These are phyloP conservation scores for Sindora glabra DNA, from an alignment of 306 rosid species.

Conservation along the genomic window DNA sequence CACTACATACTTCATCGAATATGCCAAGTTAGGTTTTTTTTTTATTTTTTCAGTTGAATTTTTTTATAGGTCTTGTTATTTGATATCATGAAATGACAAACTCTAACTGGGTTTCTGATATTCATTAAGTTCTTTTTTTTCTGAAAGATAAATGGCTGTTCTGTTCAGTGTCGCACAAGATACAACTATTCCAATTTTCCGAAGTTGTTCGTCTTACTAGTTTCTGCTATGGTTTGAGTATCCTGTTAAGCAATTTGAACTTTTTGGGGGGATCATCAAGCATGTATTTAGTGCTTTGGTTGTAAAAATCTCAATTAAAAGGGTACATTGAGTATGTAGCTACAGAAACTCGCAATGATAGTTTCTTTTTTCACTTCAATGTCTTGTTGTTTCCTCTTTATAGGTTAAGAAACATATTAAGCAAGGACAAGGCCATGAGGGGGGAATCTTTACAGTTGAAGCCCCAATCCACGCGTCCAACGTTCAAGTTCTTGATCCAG, in stretches of 20 bases:
- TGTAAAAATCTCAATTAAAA: not conserved
- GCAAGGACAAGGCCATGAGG: constrained; percentile 97
- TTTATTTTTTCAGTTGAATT: not conserved
- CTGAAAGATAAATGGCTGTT: not conserved
- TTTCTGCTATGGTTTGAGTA: too few relatives aligned
- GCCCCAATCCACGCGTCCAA: constrained; percentile 90
- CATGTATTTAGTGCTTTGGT: not conserved
- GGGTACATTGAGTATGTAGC: not conserved
- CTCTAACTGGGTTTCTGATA: not conserved
- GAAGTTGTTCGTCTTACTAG: not conserved
- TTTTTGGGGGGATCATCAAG: too few relatives aligned
- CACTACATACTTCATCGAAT: not conserved
- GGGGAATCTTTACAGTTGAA: constrained; percentile 89
- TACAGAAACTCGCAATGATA: not conserved
- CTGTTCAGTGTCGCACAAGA: not conserved
- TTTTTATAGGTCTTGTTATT: too few relatives aligned
- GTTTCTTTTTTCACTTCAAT: not conserved
- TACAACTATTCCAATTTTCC: not conserved
- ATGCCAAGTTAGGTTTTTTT: not conserved
- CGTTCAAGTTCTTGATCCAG: constrained; percentile 80
- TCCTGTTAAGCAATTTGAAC: too few relatives aligned
- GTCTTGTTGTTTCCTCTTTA: not conserved
- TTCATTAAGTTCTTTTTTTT: not conserved
- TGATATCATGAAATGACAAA: not conserved
- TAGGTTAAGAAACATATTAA: constrained; percentile 91